Evolutionary conservation across 78 protist species (phyloP).

Genomic region (Protostelium mycophagum): DNA sequence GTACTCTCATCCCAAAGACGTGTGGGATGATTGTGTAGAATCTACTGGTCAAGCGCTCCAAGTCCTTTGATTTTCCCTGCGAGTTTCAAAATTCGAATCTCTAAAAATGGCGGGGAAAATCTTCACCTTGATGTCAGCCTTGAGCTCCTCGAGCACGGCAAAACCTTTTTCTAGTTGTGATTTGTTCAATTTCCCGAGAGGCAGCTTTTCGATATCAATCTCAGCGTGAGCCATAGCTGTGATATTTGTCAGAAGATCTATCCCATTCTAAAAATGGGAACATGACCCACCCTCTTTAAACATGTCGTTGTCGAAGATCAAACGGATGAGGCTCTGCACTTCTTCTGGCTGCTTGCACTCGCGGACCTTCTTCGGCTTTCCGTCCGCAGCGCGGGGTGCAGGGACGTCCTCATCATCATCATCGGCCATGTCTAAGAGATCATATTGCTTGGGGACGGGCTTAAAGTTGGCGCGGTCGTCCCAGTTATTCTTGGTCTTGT

Average conservation of each 20-base stretch:
- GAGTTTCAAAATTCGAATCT: not conserved
- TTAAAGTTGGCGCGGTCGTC: constrained; percentile 24
- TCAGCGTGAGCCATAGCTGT: constrained; percentile 56
- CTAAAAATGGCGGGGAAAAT: not conserved
- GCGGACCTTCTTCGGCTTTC: constrained; percentile 4
- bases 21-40: constrained; percentile 39
- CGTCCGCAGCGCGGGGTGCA: not conserved
- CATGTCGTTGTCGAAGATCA: constrained; percentile 67
- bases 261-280: not conserved
- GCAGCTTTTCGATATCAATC: constrained; percentile 67
- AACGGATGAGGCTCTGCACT: constrained; percentile 46
- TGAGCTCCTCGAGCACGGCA: constrained; percentile 35
- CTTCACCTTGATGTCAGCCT: constrained; percentile 4
- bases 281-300: constrained; percentile 18
- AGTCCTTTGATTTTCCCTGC: not conserved
- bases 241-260: not conserved
- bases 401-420: constrained; percentile 16
- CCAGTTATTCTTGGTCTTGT: constrained; percentile 62
- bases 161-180: constrained; percentile 47
- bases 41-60: not conserved
- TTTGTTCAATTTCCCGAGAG: constrained; percentile 71
- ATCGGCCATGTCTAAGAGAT: constrained; percentile 62
- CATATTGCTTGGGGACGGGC: constrained; percentile 46
- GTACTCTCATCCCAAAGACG: constrained; percentile 13
- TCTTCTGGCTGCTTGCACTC: constrained; percentile 8